Percentiles rank a stretch among this genome's conserved stretches.
phyloP scores from a whole-genome alignment of 306 rosid species.

The Trichosanthes cucumerina region DNA sequence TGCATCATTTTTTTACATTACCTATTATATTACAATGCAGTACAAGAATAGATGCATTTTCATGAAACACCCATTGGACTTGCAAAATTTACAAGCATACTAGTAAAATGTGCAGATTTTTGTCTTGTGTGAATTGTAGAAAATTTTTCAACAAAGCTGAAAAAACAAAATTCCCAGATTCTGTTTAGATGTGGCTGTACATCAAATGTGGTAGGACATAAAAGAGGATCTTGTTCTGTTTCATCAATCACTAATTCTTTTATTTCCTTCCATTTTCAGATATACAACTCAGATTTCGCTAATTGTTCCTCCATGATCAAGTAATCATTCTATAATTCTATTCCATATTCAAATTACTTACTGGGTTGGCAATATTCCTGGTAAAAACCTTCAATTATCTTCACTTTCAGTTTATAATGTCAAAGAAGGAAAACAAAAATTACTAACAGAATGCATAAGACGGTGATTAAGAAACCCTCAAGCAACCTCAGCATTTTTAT shows the following conservation, averaged over 20 bases:
- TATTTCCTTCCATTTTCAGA: not conserved
- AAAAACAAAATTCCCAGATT: not conserved
- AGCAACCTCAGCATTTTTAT: not conserved
- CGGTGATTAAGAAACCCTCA: not conserved
- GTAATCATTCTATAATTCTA: not conserved
- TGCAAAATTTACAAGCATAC: not conserved
- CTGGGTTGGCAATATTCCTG: not conserved
- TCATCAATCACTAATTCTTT: not conserved
- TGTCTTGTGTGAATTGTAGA: not conserved
- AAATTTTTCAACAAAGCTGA: not conserved
- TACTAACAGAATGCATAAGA: not conserved
- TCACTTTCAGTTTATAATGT: not conserved
- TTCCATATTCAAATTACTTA: not conserved
- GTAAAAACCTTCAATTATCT: not conserved
- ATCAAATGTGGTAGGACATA: not conserved
- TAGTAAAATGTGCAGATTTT: not conserved
- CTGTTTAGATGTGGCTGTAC: not conserved
- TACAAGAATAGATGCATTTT: not conserved
- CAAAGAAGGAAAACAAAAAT: not conserved
- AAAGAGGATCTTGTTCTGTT: not conserved
- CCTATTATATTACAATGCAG: not conserved
- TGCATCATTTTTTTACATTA: not conserved
- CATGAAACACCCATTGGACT: not conserved
- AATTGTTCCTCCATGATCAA: not conserved
- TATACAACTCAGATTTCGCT: not conserved